Evolutionary conservation across 257 asterid species (phyloP), one percentile per base, ranked within the genome.

Genomic region (Salvia rosmarinus): DNA sequence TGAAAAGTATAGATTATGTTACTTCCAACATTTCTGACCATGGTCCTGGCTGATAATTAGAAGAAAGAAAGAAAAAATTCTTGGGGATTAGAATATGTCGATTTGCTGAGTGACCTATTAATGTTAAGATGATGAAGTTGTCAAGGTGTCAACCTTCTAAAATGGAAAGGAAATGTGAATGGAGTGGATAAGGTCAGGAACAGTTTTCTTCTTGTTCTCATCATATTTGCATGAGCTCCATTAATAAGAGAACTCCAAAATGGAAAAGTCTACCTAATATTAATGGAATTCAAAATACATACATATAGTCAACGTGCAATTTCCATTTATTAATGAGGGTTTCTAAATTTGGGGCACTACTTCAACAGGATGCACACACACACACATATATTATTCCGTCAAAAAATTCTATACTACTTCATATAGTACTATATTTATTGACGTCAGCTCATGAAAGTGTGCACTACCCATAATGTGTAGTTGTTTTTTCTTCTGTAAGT

Each of bases 111-210:
- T 23, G 35, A 23, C 16, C 37, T 16, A 54, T 54, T 9, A 54
- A 30, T 57, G 25, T 11, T 4, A 54, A 61, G 17, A 61, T 61
- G 1, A 16, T 9, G 32, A 61, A 61, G 32, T 61, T 61, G 67
- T 9, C 35, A 60, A n/a, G n/a, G n/a, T n/a, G n/a, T 64, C 55
- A 44, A 64, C 42, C 5, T 7, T 21, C 5, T 19, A 62, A 39
- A 1, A 61, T 20, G 12, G 39, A 64, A 40, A 64, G 23, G 55
- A 13, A 63, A 23, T 63, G 54, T 63, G 37, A 23, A 63, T 63
- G 13, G 19, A 51, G 71, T 51, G 64, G 49, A 51, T 25, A 7
- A 42, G 49, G 14, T 42, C 16, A 2, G 54, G 35, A 34, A 51
- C 34, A 40, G 17, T 51, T 23, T 6, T 40, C 35, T 17, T 42